Base-by-base conservation (phyloP, 2,329 filamentous ascomycete genomes). In the Anisogramma anomala region DNA sequence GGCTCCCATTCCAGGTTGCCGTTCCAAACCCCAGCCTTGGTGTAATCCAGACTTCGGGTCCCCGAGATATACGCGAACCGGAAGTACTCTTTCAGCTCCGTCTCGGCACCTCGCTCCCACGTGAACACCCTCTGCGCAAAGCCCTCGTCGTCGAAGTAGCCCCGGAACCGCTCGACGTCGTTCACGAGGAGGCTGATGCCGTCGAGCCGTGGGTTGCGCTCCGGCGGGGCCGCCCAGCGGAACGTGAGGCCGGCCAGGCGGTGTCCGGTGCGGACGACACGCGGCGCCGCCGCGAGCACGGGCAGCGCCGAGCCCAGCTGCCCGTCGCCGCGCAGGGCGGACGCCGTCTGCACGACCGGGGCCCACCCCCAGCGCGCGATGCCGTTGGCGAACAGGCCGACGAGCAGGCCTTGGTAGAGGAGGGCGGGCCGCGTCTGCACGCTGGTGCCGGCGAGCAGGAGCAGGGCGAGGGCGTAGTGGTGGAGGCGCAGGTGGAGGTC, bases 351-450 rank as follows among this genome's bases (percentile, higher is more conserved):
- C 13, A 98, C 72, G 34, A 98, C 77, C 1, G 82, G 73, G 47
- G 86, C 88, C 58, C 94, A 98, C 0, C 88, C 88, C 91, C 91
- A 96, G 32, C 89, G 74, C 3, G 88, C 89, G 45, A 93, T 78
- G 39, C 91, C 89, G 57, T 95, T 95, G 63, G 95, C 80, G 59
- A 95, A 96, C 0, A 96, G 71, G 0, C 91, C 91, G 6, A 96
- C 66, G 0, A 98, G 68, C 2, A 98, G 67, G 9, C 91, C 91
- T 59, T 96, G 89, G 55, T 91, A 96, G 2, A 94, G 60, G 7
- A 96, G 67, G 0, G 80, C 81, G 0, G 85, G 83, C 0, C 91
- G 76, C 5, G 84, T 96, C 50, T 94, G 88, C 59, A 96, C 78
- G 39, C 77, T 79, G 0, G 91, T 96, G 0, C 88, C 91, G 0